Percentiles rank a stretch among this genome's conserved stretches.
Evolutionary conservation across 1,284 basidiomycete genomes (phyloP).

Genomic region (Sporisorium reilianum): DNA sequence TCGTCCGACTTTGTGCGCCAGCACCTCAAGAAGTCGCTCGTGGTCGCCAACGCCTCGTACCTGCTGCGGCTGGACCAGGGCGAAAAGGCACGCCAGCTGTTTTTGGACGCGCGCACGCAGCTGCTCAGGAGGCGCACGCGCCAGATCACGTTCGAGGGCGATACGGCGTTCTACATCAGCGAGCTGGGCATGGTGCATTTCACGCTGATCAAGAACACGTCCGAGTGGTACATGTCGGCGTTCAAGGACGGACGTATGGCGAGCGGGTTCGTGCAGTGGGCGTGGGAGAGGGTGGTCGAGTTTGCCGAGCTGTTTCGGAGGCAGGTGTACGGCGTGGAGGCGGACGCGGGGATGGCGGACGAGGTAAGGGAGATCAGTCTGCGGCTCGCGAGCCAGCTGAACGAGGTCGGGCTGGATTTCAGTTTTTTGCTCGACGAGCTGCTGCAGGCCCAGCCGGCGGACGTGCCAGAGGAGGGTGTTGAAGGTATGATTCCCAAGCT

Average conservation of each 20-base stretch:
- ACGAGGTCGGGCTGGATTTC: constrained; percentile 47
- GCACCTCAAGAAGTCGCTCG: constrained; percentile 81
- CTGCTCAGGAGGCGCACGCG: constrained; percentile 82
- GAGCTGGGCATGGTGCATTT: constrained; percentile 86
- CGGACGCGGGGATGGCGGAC: constrained; percentile 44
- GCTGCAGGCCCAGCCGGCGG: constrained; percentile 14
- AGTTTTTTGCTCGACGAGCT: constrained; percentile 27
- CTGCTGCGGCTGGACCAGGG: constrained; percentile 82
- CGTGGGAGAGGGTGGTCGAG: constrained; percentile 83
- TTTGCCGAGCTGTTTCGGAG: constrained; percentile 88
- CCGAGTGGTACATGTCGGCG: constrained; percentile 95
- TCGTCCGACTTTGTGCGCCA: constrained; percentile 80
- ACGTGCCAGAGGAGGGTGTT: no score
- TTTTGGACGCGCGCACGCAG: constrained; percentile 82
- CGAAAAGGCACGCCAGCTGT: constrained; percentile 83
- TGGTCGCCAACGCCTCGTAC: constrained; percentile 79
- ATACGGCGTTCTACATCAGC: constrained; percentile 80
- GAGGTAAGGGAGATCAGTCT: constrained; percentile 64
- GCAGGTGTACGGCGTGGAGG: constrained; percentile 80
- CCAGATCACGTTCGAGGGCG: constrained; percentile 90
- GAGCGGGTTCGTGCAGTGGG: constrained; percentile 91
- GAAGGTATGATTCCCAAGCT: constrained; percentile 18
- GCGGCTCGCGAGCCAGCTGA: constrained; percentile 33
- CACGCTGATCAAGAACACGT: constrained; percentile 91
- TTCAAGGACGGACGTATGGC: constrained; percentile 95